Evolutionary conservation across 257 asterid genomes (phyloP).

Genomic region (Jasminum sambac): DNA sequence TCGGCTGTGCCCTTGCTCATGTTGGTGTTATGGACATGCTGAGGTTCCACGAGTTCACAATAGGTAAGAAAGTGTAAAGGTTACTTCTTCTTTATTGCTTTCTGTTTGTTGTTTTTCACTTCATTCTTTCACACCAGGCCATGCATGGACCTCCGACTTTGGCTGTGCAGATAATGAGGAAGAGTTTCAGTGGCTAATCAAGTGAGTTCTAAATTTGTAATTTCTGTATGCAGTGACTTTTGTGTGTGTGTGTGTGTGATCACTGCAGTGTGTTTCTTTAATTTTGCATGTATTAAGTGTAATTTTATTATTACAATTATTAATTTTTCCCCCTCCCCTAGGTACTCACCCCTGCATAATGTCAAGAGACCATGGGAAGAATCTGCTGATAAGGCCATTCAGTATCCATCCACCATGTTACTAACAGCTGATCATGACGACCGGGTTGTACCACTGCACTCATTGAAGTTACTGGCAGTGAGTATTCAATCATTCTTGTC

Average conservation of each 20-base stretch:
- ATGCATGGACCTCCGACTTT: slow-evolving; percentile 97
- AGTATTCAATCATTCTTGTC: slow-evolving; percentile 24
- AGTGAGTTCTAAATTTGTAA: slow-evolving; percentile 44
- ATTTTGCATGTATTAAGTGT: slow-evolving; percentile 13
- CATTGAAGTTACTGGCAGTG: slow-evolving; percentile 86
- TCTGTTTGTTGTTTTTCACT: neutral
- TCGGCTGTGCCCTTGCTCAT: slow-evolving; percentile 97
- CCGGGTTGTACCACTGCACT: slow-evolving; percentile 95
- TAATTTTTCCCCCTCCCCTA: too few relatives aligned
- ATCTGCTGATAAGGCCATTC: slow-evolving; percentile 37
- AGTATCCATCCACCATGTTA: slow-evolving; percentile 88
- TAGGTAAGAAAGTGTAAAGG: slow-evolving; percentile 48
- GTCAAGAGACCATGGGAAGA: slow-evolving; percentile 92
- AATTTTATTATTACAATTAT: too few relatives aligned
- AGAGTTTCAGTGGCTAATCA: slow-evolving; percentile 84
- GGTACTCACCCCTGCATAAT: slow-evolving; percentile 95
- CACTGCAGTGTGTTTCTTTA: neutral
- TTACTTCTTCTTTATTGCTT: slow-evolving; percentile 4
- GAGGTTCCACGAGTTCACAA: slow-evolving; percentile 95
- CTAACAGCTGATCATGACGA: slow-evolving; percentile 98
- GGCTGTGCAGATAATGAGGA: slow-evolving; percentile 96
- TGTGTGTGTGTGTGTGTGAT: too few relatives aligned
- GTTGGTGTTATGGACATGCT: slow-evolving; percentile 99
- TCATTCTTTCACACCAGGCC: slow-evolving; percentile 48
- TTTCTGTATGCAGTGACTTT: too few relatives aligned